Evolutionary conservation across 441 rosid species (phyloP).

Genomic region (Jatropha podagrica): DNA sequence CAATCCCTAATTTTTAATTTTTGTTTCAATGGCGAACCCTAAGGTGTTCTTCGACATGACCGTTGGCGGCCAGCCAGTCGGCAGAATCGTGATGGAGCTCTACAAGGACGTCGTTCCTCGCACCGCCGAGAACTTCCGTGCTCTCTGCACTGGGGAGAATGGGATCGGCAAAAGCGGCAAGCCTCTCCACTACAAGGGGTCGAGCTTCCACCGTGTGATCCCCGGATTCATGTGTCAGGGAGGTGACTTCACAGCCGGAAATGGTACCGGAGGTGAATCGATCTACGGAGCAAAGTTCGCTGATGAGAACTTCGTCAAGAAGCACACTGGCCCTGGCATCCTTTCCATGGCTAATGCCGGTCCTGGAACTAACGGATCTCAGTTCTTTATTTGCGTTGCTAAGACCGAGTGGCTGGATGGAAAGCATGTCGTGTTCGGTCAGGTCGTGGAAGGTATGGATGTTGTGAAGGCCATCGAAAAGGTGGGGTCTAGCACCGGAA

Average conservation of each 20-base stretch:
- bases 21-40: constrained; percentile 48
- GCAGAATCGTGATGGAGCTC: constrained; percentile 80
- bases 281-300: constrained; percentile 71
- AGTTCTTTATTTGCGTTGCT: constrained; percentile 70
- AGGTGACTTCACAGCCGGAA: constrained; percentile 76
- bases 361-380: constrained; percentile 66
- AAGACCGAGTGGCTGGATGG: constrained; percentile 80
- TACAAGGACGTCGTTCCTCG: constrained; percentile 60
- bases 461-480: constrained; percentile 56
- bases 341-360: constrained; percentile 93
- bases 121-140: constrained; percentile 88
- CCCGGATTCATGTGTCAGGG: constrained; percentile 84
- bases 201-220: constrained; percentile 72
- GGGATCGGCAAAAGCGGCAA: constrained; percentile 54
- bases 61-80: constrained; percentile 56
- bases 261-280: constrained; percentile 88
- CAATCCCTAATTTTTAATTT: background rate
- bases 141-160: constrained; percentile 88
- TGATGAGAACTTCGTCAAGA: constrained; percentile 76
- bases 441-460: constrained; percentile 68
- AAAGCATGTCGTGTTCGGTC: constrained; percentile 88
- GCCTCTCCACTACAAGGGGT: constrained; percentile 80
- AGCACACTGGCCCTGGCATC: constrained; percentile 76
- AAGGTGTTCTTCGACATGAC: constrained; percentile 79
- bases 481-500: constrained; percentile 59